Evolutionary conservation across 164 flowering plant genomes (phyloP).

Genomic region (Piper betle): DNA sequence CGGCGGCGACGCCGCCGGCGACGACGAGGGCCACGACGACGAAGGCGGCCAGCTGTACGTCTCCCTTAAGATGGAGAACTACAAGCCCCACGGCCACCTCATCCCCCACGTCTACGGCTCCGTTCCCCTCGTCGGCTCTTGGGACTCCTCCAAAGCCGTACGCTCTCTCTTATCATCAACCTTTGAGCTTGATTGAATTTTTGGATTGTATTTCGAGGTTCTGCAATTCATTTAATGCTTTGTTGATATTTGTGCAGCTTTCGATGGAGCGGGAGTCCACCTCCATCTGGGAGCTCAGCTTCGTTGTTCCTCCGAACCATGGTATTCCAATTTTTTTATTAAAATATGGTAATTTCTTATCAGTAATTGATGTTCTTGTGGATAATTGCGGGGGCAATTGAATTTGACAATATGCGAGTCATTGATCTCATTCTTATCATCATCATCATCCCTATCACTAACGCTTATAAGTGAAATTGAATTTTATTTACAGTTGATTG

Average conservation of each 20-base stretch:
- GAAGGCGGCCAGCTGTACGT: conserved; percentile 62
- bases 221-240: too few species aligned
- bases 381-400: too few species aligned
- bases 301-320: conserved; percentile 91
- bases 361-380: too few species aligned
- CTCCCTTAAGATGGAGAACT: conserved; percentile 85
- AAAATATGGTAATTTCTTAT: too few species aligned
- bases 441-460: too few species aligned
- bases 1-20: conserved; percentile 41
- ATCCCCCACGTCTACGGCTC: conserved; percentile 89
- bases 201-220: too few species aligned
- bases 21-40: conserved; percentile 36
- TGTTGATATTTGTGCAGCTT: conserved; percentile 25
- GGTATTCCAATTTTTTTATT: conserved; percentile 25
- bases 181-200: too few species aligned
- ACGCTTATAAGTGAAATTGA: too few species aligned
- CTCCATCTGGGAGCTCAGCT: conserved; percentile 86
- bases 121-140: conserved; percentile 83
- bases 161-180: neutral
- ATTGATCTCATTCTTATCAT: too few species aligned
- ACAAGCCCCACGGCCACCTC: conserved; percentile 47
- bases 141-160: conserved; percentile 92
- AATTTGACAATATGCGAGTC: too few species aligned
- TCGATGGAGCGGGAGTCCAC: conserved; percentile 86
- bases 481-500: too few species aligned